Base-by-base conservation (phyloP, 495 filamentous ascomycete species). In the Chlorociboria aeruginascens region DNA sequence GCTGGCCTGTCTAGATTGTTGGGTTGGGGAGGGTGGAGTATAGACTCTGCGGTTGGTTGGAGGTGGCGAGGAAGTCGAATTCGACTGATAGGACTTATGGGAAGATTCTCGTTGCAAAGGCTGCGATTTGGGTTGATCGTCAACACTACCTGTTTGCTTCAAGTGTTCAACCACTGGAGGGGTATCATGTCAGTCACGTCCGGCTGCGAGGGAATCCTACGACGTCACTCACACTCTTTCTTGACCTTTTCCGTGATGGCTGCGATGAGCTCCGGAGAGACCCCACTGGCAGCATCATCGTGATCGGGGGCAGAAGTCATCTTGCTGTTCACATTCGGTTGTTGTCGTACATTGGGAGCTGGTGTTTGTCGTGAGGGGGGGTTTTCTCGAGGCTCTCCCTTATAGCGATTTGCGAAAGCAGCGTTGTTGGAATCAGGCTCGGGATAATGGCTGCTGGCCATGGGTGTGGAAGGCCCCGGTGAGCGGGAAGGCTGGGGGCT, bases 251-350 rank as follows among this genome's bases (percentile, higher is more conserved):
- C 43, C 0, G 49, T 56, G 11, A 61, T 53, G 4, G 43, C 52
- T 30, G 58, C 58, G 31, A 61, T 51, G 29, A 55, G 32, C 30
- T 61, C 58, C 13, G 58, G 54, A 31, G 58, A 53, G 30, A 61
- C 52, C 9, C 16, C 52, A 32, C 31, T 8, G 7, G 9, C 7
- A n/a, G 45, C 25, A 25, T 59, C 52, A 40, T n/a, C 6, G 13
- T 16, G 44, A 10, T 44, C 46, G 20, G 46, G n/a, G 10, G 35
- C 38, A 33, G 56, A 31, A 29, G 49, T 20, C 52, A 55, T 59
- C 33, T 25, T 50, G n/a, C 55, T 44, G 31, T 44, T 45, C 1
- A 45, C 51, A 14, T 46, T 48, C 7, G 38, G 32, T 44, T 37
- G 49, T 33, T 53, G 50, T 28, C 45, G 49, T 25, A 32, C n/a